Percentiles rank a stretch among this genome's conserved stretches.
These are phyloP conservation scores for Ustilago shanxiensis DNA, from an alignment of 1,284 basidiomycete species.

Conservation along the genomic window DNA sequence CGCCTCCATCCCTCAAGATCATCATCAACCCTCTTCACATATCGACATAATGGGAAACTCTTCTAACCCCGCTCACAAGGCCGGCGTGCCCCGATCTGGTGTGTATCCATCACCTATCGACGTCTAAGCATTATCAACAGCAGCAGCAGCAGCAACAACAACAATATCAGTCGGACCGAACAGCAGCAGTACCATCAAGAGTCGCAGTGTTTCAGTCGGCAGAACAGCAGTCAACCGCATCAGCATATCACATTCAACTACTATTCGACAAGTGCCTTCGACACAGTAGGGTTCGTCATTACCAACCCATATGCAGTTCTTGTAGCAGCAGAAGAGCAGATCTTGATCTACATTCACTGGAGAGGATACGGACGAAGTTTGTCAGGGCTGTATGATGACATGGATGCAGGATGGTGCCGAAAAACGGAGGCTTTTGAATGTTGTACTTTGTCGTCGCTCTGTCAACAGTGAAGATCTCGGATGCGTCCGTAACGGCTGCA, in stretches of 20 bases:
- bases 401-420: too few relatives aligned
- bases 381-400: too few relatives aligned
- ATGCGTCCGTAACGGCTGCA: too few relatives aligned
- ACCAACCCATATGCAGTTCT: not conserved
- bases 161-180: too few relatives aligned
- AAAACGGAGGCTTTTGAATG: too few relatives aligned
- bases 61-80: slow-evolving; percentile 69
- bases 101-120: slow-evolving; percentile 33
- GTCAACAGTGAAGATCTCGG: too few relatives aligned
- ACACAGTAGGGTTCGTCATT: not conserved
- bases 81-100: slow-evolving; percentile 66
- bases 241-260: not conserved
- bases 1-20: slow-evolving; percentile 55
- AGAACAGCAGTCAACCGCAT: not conserved
- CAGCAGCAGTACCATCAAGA: slow-evolving; percentile 1
- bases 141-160: slow-evolving; percentile 10
- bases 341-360: too few relatives aligned
- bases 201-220: not conserved
- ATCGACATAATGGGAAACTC: slow-evolving; percentile 64
- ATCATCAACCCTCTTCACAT: slow-evolving; percentile 45
- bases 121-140: slow-evolving; percentile 6
- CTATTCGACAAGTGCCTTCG: not conserved
- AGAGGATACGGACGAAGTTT: too few relatives aligned
- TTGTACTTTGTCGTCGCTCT: too few relatives aligned
- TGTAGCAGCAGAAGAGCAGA: not conserved